phyloP scores from a whole-genome alignment of 2,329 filamentous ascomycete genomes.

The Pseudogymnoascus sp. region DNA sequence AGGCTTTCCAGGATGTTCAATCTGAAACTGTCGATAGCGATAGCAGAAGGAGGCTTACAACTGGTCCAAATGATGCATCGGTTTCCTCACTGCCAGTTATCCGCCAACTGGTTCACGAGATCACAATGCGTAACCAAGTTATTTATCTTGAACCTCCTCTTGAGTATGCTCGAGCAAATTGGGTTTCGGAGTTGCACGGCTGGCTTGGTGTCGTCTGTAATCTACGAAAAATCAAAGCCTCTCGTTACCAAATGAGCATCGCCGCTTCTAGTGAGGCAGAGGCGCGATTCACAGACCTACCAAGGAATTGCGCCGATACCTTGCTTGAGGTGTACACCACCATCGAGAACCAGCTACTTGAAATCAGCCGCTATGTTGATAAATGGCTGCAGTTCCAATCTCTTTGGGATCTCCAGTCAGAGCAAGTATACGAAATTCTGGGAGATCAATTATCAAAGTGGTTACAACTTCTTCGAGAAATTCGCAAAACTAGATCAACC shows the following conservation, averaged over 20 bases:
- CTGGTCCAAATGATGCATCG: slow-evolving; percentile 34
- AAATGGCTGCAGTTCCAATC: slow-evolving; percentile 99
- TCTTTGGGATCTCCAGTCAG: slow-evolving; percentile 92
- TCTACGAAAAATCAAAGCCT: slow-evolving; percentile 87
- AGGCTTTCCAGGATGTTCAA: slow-evolving; percentile 63
- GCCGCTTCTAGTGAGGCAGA: slow-evolving; percentile 59
- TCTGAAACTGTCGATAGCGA: slow-evolving; percentile 39
- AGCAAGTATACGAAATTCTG: slow-evolving; percentile 87
- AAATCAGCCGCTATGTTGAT: slow-evolving; percentile 81
- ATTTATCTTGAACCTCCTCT: slow-evolving; percentile 93
- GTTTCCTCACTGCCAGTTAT: slow-evolving; percentile 50
- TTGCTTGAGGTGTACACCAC: slow-evolving; percentile 74
- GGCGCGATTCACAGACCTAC: slow-evolving; percentile 74
- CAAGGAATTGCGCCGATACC: slow-evolving; percentile 71
- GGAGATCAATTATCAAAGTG: slow-evolving; percentile 88
- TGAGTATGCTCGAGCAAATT: slow-evolving; percentile 84
- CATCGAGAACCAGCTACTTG: slow-evolving; percentile 73
- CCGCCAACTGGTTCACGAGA: slow-evolving; percentile 73
- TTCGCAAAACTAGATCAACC: slow-evolving; percentile 87
- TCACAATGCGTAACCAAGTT: slow-evolving; percentile 96
- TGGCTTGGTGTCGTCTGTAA: slow-evolving; percentile 94
- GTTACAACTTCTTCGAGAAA: slow-evolving; percentile 94
- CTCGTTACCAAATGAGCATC: slow-evolving; percentile 84
- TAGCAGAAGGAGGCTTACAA: slow-evolving; percentile 42
- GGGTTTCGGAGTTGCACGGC: slow-evolving; percentile 85